Evolutionary conservation across 148 eudicot genomes (phyloP), one percentile per base, ranked within the genome.

Genomic region (Chenopodium album): DNA sequence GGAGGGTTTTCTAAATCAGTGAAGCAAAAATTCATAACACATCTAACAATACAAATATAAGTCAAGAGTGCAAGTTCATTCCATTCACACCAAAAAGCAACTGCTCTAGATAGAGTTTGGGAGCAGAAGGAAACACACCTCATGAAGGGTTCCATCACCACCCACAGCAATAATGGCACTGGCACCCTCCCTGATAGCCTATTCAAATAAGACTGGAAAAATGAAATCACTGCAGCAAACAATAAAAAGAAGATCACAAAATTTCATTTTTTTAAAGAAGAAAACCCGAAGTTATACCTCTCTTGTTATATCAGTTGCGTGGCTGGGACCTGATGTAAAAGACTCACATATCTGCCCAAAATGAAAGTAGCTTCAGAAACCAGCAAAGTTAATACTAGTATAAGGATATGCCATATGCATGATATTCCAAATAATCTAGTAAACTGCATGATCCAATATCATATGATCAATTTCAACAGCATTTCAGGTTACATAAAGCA

Each of bases 91-190:
- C 12, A 28, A 3, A 68, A 68, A 29, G 10, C 54, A 68, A 67
- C 31, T 68, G 41, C 16, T 44, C 52, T 41, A 44, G 7, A 71
- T 68, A 29, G 7, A 68, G 13, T 68, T 68, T 13, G 7, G 7
- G 71, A 14, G 8, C 72, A 1, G 63, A 81, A 80, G 65, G 4
- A 73, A 73, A 41, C 87, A 78, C 74, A 95, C 98, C 97, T 95
- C 97, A 77, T 95, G 98, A 84, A 95, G 97, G 32, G 98, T 95
- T 79, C 98, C 98, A 84, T 95, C 98, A 81, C 98, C 98, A 67
- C 98, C 98, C 71, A 95, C 98, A 17, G 98, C 97, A 86, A 95
- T 80, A 70, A 95, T 97, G 5, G 98, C 98, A 89, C 90, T 89
- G 74, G 93, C 98, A 79, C 98, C 98, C 73, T 93, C 94, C 77